Evolutionary conservation across 495 filamentous ascomycete genomes (phyloP).

Genomic region (Lophium mytilinum): DNA sequence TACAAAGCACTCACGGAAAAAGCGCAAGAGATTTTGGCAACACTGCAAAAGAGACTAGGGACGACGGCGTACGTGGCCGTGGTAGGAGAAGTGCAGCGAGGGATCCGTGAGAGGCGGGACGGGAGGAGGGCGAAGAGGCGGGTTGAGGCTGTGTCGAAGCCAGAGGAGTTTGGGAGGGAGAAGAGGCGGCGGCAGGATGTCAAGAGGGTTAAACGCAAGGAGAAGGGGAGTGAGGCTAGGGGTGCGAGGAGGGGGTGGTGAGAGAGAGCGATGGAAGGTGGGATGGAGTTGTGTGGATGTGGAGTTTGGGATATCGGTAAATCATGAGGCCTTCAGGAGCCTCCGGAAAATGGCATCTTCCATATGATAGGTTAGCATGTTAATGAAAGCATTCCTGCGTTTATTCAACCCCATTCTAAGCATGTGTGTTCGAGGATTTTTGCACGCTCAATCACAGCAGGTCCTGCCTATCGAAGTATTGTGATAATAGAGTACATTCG

Average conservation of each 20-base stretch:
- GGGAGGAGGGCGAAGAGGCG: slow-evolving; percentile 71
- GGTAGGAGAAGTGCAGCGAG: slow-evolving; percentile 58
- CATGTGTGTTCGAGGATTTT: too few species aligned
- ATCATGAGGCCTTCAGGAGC: too few species aligned
- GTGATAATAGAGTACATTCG: too few species aligned
- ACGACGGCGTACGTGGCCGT: slow-evolving; percentile 63
- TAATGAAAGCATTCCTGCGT: too few species aligned
- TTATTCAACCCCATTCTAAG: too few species aligned
- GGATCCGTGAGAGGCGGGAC: slow-evolving; percentile 59
- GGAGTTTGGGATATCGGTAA: too few species aligned
- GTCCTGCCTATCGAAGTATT: too few species aligned
- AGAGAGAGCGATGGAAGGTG: not conserved
- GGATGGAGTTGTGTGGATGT: too few species aligned
- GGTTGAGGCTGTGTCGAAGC: slow-evolving; percentile 73
- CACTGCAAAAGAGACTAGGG: slow-evolving; percentile 76
- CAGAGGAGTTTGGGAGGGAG: slow-evolving; percentile 64
- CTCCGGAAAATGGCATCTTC: too few species aligned
- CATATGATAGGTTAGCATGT: too few species aligned
- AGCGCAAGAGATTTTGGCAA: slow-evolving; percentile 62
- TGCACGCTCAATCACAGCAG: too few species aligned
- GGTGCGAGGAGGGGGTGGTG: slow-evolving; percentile 62
- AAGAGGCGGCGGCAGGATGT: slow-evolving; percentile 82
- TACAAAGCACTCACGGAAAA: slow-evolving; percentile 60
- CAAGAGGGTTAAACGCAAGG: slow-evolving; percentile 76
- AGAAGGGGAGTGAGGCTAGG: slow-evolving; percentile 59